Conservation (phyloP, 345 rosid genomes). For the Syzygium aqueum region DNA sequence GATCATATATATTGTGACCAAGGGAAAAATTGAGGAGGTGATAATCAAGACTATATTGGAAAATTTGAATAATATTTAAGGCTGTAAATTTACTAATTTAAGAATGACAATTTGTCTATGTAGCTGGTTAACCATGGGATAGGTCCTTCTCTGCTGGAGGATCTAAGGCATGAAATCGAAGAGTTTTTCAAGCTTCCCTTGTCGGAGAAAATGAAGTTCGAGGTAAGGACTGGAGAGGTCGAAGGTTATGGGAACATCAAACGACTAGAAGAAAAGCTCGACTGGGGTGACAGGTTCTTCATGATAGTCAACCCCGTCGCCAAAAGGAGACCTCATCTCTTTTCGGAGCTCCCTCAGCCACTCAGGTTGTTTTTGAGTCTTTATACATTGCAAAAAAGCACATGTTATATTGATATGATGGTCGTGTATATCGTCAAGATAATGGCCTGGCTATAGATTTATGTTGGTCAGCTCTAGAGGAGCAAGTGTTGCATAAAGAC, state of each 20-base stretch:
- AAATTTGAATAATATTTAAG: background rate
- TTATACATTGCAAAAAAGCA: background rate
- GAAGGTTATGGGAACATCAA: slow-evolving; percentile 7
- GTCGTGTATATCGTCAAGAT: background rate
- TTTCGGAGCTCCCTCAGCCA: slow-evolving; percentile 28
- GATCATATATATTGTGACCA: background rate
- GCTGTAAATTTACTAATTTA: background rate
- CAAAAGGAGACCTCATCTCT: slow-evolving; percentile 17
- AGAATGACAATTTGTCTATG: background rate
- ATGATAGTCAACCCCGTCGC: slow-evolving; percentile 17
- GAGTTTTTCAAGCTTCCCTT: slow-evolving; percentile 3
- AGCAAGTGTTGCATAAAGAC: background rate
- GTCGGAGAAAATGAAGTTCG: slow-evolving; percentile 1
- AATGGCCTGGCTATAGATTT: background rate
- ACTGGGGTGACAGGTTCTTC: slow-evolving; percentile 24
- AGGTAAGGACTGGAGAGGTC: background rate
- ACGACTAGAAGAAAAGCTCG: slow-evolving; percentile 10
- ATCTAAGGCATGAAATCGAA: slow-evolving; percentile 1
- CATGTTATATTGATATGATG: background rate
- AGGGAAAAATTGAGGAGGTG: background rate
- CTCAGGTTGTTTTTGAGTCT: slow-evolving; percentile 12
- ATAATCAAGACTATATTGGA: background rate
- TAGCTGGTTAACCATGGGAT: slow-evolving; percentile 13
- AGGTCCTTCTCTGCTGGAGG: background rate
- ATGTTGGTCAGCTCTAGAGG: background rate